A percentile compares a stretch with the other conserved stretches of the same genome.
phyloP scores from a whole-genome alignment of 2,329 filamentous ascomycete genomes.

The Alternaria longipes region DNA sequence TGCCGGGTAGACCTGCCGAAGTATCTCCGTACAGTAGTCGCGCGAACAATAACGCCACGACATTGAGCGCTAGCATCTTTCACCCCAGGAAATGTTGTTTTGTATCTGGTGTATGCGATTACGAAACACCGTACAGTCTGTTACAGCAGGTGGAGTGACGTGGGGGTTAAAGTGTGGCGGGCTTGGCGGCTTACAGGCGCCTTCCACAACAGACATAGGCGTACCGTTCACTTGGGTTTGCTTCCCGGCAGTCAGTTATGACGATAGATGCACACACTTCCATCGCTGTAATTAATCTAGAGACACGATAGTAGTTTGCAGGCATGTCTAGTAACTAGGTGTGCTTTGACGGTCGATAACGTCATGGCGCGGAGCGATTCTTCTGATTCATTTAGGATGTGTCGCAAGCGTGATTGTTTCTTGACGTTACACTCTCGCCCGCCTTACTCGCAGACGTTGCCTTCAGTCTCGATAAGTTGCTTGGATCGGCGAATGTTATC shows the following conservation, averaged over 20 bases:
- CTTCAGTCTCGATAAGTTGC: too few species aligned
- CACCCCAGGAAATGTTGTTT: rapidly evolving
- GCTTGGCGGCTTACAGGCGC: slow-evolving; percentile 1
- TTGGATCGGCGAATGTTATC: too few species aligned
- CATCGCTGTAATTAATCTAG: too few species aligned
- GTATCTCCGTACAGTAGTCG: background rate
- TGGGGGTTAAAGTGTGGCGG: background rate
- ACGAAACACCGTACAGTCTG: background rate
- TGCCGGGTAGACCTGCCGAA: background rate
- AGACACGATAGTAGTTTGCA: too few species aligned
- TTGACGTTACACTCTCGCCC: too few species aligned
- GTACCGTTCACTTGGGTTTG: background rate
- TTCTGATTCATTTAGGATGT: too few species aligned
- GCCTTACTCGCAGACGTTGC: too few species aligned
- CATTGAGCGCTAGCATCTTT: background rate
- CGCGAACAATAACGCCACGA: background rate
- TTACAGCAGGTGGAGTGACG: background rate
- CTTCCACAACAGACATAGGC: background rate
- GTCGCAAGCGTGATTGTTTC: too few species aligned
- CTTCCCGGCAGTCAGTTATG: background rate
- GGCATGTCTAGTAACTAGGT: too few species aligned
- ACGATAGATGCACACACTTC: too few species aligned
- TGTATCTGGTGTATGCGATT: background rate
- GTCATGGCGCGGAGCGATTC: too few species aligned
- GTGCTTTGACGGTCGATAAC: too few species aligned